Conservation (phyloP, 768 basidiomycete genomes). For the Ramaria rubella region DNA sequence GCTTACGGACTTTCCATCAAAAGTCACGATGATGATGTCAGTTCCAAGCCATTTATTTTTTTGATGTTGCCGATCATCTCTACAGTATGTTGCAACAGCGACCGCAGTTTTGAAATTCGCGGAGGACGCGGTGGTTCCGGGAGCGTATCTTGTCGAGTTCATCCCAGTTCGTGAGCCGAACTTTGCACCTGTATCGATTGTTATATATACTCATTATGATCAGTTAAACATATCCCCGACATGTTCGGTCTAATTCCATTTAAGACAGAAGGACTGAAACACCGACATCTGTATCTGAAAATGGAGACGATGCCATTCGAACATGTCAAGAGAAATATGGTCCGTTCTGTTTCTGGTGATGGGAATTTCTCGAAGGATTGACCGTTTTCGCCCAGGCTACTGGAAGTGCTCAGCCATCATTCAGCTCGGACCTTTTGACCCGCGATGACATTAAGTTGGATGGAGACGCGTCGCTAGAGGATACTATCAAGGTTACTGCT, state of each 20-base stretch:
- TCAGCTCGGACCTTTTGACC: not conserved
- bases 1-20: not conserved
- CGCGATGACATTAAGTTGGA: not conserved
- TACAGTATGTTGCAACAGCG: constrained; percentile 25
- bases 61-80: not conserved
- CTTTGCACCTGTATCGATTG: not conserved
- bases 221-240: constrained; percentile 22
- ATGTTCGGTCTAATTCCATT: constrained; percentile 19
- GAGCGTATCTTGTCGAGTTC: constrained; percentile 25
- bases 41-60: not conserved
- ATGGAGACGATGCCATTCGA: constrained; percentile 16
- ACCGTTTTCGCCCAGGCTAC: not conserved
- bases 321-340: constrained; percentile 16
- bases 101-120: constrained; percentile 24
- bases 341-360: not conserved
- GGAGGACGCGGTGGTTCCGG: constrained; percentile 21
- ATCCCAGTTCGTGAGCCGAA: constrained; percentile 20
- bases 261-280: constrained; percentile 10
- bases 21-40: not conserved
- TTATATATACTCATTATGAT: not conserved
- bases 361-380: not conserved
- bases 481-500: not conserved
- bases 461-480: not conserved
- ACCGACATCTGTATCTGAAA: constrained; percentile 8
- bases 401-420: not conserved